Percentiles rank a stretch among this genome's conserved stretches.
These are phyloP conservation scores for Blastobotrys mokoenaii DNA, from an alignment of 805 yeast genomes.

Conservation along the genomic window DNA sequence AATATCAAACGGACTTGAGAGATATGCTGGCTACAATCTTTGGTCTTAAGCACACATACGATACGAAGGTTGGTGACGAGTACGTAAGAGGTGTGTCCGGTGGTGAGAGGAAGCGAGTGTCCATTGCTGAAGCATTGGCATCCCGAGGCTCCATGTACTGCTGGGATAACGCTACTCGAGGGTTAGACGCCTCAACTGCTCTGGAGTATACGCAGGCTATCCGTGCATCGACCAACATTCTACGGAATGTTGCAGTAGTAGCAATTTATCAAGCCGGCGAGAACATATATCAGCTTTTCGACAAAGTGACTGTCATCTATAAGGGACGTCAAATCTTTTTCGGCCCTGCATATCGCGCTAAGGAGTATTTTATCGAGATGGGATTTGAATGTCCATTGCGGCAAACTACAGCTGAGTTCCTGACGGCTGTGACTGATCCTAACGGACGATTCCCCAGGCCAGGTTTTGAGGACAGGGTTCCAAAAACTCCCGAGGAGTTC, in stretches of 20 bases:
- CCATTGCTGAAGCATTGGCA: conserved; percentile 69
- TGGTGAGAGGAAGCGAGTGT: conserved; percentile 79
- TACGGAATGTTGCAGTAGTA: conserved; percentile 49
- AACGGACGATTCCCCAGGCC: conserved; percentile 42
- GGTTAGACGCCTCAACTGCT: conserved; percentile 79
- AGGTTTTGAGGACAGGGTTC: conserved; percentile 47
- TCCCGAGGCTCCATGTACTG: conserved; percentile 56
- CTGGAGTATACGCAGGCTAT: conserved; percentile 62
- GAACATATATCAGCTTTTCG: conserved; percentile 54
- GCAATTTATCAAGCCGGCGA: conserved; percentile 67
- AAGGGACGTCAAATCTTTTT: conserved; percentile 55
- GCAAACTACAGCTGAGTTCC: conserved; percentile 63
- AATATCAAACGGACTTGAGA: conserved; percentile 41
- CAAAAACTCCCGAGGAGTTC: conserved; percentile 57
- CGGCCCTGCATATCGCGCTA: conserved; percentile 49
- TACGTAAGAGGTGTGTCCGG: conserved; percentile 69
- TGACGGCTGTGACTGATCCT: conserved; percentile 64
- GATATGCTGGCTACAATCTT: conserved; percentile 45
- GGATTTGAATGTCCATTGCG: conserved; percentile 60
- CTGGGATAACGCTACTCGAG: conserved; percentile 82
- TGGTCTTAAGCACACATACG: conserved; percentile 51
- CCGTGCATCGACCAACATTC: conserved; percentile 47
- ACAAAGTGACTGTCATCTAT: conserved; percentile 52
- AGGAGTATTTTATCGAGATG: conserved; percentile 51
- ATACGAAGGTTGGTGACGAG: conserved; percentile 55